These are phyloP conservation scores for Kondoa malvinella DNA, from an alignment of 768 basidiomycete genomes.

Conservation along the genomic window DNA sequence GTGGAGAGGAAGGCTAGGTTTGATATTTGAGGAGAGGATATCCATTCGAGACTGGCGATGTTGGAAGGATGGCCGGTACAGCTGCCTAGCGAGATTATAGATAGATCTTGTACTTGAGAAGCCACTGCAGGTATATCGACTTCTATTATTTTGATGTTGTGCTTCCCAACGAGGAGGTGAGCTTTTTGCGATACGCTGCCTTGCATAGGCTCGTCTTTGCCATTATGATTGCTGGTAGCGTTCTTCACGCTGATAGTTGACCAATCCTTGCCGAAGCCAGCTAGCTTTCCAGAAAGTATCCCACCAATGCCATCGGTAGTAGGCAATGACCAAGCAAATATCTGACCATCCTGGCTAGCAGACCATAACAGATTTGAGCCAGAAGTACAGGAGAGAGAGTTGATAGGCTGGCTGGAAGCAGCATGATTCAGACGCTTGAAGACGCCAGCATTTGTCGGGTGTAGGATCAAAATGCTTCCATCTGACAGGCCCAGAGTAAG, in stretches of 20 bases:
- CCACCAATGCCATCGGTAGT: neutral
- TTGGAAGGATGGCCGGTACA: neutral
- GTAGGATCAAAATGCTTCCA: neutral
- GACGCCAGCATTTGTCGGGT: neutral
- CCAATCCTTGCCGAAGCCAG: neutral
- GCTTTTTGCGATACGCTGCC: neutral
- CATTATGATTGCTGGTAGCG: neutral
- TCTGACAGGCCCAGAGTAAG: neutral
- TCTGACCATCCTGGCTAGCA: neutral
- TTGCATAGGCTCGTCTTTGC: neutral
- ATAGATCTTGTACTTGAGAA: neutral
- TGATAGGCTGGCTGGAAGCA: neutral
- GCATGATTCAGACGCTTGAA: neutral
- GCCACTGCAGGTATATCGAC: neutral
- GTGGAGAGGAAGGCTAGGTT: neutral
- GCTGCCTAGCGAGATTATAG: neutral
- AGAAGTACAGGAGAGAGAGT: neutral
- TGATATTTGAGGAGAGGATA: neutral
- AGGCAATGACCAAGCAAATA: neutral
- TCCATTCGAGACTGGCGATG: neutral
- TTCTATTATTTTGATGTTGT: neutral
- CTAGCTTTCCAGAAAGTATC: neutral
- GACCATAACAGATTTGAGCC: neutral
- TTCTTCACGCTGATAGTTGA: neutral
- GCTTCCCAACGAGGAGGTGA: neutral